A percentile compares a stretch with the other conserved stretches of the same genome.
These are phyloP conservation scores for Ailanthus altissimus DNA, from an alignment of 345 rosid genomes.

Conservation along the genomic window DNA sequence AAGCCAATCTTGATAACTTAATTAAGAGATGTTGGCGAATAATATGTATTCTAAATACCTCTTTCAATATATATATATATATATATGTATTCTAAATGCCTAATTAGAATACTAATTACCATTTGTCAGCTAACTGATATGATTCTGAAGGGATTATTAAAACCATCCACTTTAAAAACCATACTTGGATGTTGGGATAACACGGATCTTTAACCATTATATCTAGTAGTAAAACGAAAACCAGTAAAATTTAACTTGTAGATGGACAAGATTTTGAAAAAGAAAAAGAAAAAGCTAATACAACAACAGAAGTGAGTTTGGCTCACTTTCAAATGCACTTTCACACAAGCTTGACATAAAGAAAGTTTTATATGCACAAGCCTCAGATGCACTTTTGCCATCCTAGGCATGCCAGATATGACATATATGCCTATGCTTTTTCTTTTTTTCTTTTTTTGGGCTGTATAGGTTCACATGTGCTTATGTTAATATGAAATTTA, in stretches of 20 bases:
- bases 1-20: constrained; percentile 33
- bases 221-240: background rate
- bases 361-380: background rate
- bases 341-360: constrained; percentile 13
- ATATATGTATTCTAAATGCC: constrained; percentile 36
- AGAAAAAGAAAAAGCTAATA: background rate
- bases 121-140: constrained; percentile 16
- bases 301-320: background rate
- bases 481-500: background rate
- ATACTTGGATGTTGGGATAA: constrained; percentile 7
- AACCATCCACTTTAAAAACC: constrained; percentile 19
- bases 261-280: background rate
- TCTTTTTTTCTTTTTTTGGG: background rate
- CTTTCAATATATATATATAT: no score
- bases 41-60: constrained; percentile 34
- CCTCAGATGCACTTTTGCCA: background rate
- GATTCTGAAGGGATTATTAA: constrained; percentile 30
- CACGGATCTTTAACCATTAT: constrained; percentile 29
- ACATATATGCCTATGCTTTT: background rate
- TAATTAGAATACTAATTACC: constrained; percentile 18
- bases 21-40: constrained; percentile 19
- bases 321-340: constrained; percentile 18
- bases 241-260: background rate
- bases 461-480: background rate
- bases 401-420: background rate